A percentile compares a stretch with the other conserved stretches of the same genome.
These are phyloP conservation scores for Byssothecium circinans DNA, from an alignment of 2,329 filamentous ascomycete species.

Conservation along the genomic window DNA sequence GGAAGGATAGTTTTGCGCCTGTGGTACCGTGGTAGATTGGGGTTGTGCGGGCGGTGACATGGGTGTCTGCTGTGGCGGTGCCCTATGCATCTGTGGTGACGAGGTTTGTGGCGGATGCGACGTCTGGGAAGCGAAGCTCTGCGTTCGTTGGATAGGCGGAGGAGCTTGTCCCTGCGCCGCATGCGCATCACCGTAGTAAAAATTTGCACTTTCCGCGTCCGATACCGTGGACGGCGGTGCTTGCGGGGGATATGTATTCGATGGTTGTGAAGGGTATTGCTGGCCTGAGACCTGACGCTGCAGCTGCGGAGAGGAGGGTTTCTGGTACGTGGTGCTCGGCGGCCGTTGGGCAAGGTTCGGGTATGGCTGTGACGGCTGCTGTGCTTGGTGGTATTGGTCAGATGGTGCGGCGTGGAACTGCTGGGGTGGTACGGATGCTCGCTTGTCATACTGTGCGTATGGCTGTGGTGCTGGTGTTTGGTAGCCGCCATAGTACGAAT, in stretches of 20 bases:
- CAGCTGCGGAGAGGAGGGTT: constrained; percentile 40
- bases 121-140: constrained; percentile 37
- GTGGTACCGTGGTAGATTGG: constrained; percentile 20
- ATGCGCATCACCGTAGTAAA: constrained; percentile 38
- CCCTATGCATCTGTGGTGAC: constrained; percentile 37
- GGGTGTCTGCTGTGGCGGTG: constrained; percentile 25
- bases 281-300: constrained; percentile 39
- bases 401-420: constrained; percentile 29
- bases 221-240: constrained; percentile 35
- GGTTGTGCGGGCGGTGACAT: constrained; percentile 35
- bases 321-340: constrained; percentile 30
- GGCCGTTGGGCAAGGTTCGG: constrained; percentile 34
- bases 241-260: constrained; percentile 38
- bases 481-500: constrained; percentile 56
- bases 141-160: constrained; percentile 31
- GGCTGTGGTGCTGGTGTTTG: constrained; percentile 28
- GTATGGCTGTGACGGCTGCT: constrained; percentile 40
- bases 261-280: constrained; percentile 37
- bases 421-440: constrained; percentile 29
- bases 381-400: constrained; percentile 39
- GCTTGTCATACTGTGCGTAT: constrained; percentile 42
- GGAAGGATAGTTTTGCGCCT: constrained; percentile 13
- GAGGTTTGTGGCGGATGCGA: constrained; percentile 37
- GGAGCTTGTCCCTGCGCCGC: constrained; percentile 21
- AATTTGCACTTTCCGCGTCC: constrained; percentile 37